A percentile compares a stretch with the other conserved stretches of the same genome.
Conservation (phyloP, 2,329 filamentous ascomycete genomes). For the Dothidotthia symphoricarpi region DNA sequence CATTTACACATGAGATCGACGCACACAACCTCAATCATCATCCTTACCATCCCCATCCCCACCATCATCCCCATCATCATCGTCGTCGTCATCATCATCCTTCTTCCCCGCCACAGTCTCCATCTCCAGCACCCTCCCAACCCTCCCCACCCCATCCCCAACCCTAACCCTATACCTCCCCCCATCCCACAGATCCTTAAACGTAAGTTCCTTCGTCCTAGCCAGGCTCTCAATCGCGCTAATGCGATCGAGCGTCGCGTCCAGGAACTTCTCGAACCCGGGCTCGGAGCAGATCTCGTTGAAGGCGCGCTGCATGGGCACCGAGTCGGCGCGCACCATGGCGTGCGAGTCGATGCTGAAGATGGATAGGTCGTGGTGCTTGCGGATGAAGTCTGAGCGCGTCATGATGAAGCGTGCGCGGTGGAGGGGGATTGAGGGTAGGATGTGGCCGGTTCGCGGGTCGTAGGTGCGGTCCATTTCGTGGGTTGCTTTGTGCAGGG, state of each 20-base stretch:
- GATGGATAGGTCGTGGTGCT: constrained; percentile 89
- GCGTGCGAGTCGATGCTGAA: constrained; percentile 89
- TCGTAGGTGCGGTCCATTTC: constrained; percentile 63
- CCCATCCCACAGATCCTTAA: constrained; percentile 87
- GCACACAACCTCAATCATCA: no score
- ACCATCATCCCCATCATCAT: constrained; percentile 9
- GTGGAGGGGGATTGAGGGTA: constrained; percentile 64
- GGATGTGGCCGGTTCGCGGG: constrained; percentile 64
- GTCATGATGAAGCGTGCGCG: constrained; percentile 76
- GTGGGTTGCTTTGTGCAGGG: constrained; percentile 80
- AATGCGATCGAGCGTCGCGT: constrained; percentile 81
- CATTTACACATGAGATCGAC: no score
- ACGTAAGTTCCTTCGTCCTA: constrained; percentile 88
- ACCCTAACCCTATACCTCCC: constrained; percentile 63
- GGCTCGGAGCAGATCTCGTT: constrained; percentile 72
- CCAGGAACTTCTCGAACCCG: constrained; percentile 79
- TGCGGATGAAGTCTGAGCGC: constrained; percentile 86
- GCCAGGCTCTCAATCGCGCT: constrained; percentile 90
- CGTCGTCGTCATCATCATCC: constrained; percentile 25
- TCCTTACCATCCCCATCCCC: neutral
- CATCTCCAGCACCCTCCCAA: constrained; percentile 33
- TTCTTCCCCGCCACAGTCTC: constrained; percentile 31
- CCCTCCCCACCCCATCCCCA: constrained; percentile 28
- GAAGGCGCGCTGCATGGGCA: constrained; percentile 95
- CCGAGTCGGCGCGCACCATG: constrained; percentile 85